phyloP scores from a whole-genome alignment of 305 asterid genomes.

The Andrographis paniculata region DNA sequence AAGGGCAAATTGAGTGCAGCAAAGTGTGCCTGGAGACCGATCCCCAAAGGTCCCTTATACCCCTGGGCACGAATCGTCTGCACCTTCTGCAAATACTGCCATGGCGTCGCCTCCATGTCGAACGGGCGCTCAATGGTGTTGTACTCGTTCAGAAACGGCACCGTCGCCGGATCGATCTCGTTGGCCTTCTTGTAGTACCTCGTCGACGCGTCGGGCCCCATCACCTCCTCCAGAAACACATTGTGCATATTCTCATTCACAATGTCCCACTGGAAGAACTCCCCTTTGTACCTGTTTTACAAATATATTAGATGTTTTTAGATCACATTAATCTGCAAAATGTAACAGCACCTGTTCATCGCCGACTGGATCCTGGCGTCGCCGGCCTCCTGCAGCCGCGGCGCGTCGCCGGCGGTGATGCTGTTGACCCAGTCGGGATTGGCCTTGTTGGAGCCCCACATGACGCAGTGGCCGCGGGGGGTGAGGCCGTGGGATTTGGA shows the following conservation, averaged over 20 bases:
- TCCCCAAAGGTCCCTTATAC: slow-evolving; percentile 30
- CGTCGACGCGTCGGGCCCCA: slow-evolving; percentile 21
- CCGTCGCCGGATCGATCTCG: slow-evolving; percentile 20
- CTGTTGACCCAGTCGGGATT: slow-evolving; percentile 14
- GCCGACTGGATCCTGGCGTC: slow-evolving; percentile 16
- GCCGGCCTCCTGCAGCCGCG: slow-evolving; percentile 5
- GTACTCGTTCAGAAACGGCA: slow-evolving; percentile 30
- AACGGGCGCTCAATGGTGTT: slow-evolving; percentile 22
- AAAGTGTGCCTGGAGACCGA: slow-evolving; percentile 37
- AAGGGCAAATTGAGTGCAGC: slow-evolving; percentile 22
- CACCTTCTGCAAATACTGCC: slow-evolving; percentile 27
- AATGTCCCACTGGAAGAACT: slow-evolving; percentile 38
- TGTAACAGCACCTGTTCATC: no score
- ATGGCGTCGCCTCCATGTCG: slow-evolving; percentile 18
- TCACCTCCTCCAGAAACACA: slow-evolving; percentile 13
- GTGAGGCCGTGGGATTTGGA: slow-evolving; percentile 8
- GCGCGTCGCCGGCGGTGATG: not conserved
- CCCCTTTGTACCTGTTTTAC: slow-evolving; percentile 31
- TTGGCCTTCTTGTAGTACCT: slow-evolving; percentile 17
- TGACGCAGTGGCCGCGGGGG: slow-evolving; percentile 33
- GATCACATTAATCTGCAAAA: no score
- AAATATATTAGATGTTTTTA: no score
- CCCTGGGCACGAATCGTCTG: slow-evolving; percentile 18
- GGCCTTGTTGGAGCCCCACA: slow-evolving; percentile 15
- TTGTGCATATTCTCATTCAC: slow-evolving; percentile 34